phyloP scores from a whole-genome alignment of 306 rosid genomes.

The Medicago lupulina region DNA sequence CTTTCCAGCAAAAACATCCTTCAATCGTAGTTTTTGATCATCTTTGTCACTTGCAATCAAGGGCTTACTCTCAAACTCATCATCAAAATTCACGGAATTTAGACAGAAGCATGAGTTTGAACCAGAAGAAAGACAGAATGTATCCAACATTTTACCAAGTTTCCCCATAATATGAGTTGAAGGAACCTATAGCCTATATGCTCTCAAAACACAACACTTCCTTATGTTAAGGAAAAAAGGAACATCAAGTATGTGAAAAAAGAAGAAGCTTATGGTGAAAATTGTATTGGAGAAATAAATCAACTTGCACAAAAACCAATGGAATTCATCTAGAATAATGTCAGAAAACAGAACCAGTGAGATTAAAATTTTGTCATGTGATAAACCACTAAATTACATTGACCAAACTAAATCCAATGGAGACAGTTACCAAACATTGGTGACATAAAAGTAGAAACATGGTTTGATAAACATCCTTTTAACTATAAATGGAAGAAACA shows the following conservation, averaged over 20 bases:
- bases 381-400: slow-evolving; percentile 32
- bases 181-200: not conserved
- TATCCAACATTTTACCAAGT: slow-evolving; percentile 64
- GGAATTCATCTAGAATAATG: slow-evolving; percentile 44
- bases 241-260: slow-evolving; percentile 3
- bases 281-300: slow-evolving; percentile 42
- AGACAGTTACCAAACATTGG: slow-evolving; percentile 34
- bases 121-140: slow-evolving; percentile 61
- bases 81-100: slow-evolving; percentile 58
- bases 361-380: slow-evolving; percentile 58
- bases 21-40: slow-evolving; percentile 57
- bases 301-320: slow-evolving; percentile 54
- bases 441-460: slow-evolving; percentile 21
- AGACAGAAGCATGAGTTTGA: slow-evolving; percentile 78
- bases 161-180: slow-evolving; percentile 64
- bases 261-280: slow-evolving; percentile 47
- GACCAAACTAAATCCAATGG: slow-evolving; percentile 28
- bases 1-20: slow-evolving; percentile 74
- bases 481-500: slow-evolving; percentile 41
- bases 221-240: slow-evolving; percentile 7
- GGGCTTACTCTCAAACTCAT: slow-evolving; percentile 67
- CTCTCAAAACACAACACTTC: slow-evolving; percentile 14
- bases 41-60: slow-evolving; percentile 52
- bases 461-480: slow-evolving; percentile 40
- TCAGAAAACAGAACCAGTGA: slow-evolving; percentile 26